Evolutionary conservation across 2,329 filamentous ascomycete genomes (phyloP).

Genomic region (Lojkania enalia): DNA sequence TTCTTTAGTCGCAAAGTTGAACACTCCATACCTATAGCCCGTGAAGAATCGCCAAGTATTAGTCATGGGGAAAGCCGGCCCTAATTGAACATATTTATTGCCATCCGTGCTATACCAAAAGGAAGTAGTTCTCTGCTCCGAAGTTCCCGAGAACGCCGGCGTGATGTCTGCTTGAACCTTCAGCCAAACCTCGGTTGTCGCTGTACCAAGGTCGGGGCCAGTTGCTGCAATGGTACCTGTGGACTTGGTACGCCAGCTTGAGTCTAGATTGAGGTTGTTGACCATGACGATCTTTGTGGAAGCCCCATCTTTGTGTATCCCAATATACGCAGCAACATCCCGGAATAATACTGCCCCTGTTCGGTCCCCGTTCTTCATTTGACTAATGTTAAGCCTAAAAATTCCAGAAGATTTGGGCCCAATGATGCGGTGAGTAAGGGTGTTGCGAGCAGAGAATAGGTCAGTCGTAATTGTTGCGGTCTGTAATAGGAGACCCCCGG

Average conservation of each 20-base stretch:
- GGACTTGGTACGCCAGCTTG: constrained; percentile 36
- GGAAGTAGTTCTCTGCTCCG: constrained; percentile 24
- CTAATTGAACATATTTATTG: constrained; percentile 34
- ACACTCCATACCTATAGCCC: constrained; percentile 45
- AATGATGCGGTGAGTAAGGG: constrained; percentile 47
- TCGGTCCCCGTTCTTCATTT: constrained; percentile 57
- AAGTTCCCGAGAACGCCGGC: constrained; percentile 34
- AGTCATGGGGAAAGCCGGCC: constrained; percentile 35
- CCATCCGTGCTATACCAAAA: constrained; percentile 47
- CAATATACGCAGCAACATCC: constrained; percentile 58
- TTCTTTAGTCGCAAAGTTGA: constrained; percentile 43
- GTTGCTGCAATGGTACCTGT: constrained; percentile 35
- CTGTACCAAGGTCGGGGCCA: constrained; percentile 20
- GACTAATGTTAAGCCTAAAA: constrained; percentile 53
- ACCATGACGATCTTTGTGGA: constrained; percentile 42
- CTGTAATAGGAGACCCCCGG: constrained; percentile 47
- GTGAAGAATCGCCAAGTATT: constrained; percentile 46
- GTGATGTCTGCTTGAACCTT: constrained; percentile 41
- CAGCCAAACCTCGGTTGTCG: constrained; percentile 35
- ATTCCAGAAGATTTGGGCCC: constrained; percentile 52
- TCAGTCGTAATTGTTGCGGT: constrained; percentile 59
- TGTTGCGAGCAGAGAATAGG: constrained; percentile 50
- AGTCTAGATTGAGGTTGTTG: constrained; percentile 47
- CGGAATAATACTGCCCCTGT: constrained; percentile 59
- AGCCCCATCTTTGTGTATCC: constrained; percentile 48